Evolutionary conservation across 805 yeast species (phyloP).

Genomic region (Cyberlindnera lachancei): DNA sequence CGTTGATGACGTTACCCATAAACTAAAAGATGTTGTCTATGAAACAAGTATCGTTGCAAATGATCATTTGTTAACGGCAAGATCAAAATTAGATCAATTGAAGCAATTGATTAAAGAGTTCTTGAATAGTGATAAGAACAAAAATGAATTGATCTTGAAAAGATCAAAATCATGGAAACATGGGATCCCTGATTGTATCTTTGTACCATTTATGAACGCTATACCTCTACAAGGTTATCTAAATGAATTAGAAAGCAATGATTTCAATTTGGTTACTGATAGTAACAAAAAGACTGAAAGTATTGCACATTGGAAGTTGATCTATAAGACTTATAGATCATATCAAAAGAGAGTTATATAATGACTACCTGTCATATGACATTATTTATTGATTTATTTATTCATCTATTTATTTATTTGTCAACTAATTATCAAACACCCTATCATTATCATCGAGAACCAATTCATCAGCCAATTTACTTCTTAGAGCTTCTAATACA

Average conservation of each 20-base stretch:
- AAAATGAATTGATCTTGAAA: constrained; percentile 22
- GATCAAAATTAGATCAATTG: constrained; percentile 40
- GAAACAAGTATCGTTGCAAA: constrained; percentile 71
- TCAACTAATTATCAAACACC: background rate
- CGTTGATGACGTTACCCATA: constrained; percentile 24
- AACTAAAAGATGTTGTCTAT: constrained; percentile 51
- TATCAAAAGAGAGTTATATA: constrained; percentile 15
- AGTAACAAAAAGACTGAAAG: constrained; percentile 16
- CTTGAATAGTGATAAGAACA: constrained; percentile 13
- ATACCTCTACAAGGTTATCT: constrained; percentile 61
- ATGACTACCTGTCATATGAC: background rate
- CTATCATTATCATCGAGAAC: constrained; percentile 1
- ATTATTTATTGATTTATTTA: background rate
- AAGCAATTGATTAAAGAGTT: constrained; percentile 31
- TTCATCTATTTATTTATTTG: background rate
- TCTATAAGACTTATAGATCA: constrained; percentile 21
- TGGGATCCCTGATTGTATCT: constrained; percentile 54
- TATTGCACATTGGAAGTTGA: constrained; percentile 21
- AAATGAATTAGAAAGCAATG: constrained; percentile 48
- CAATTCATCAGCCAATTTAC: constrained; percentile 23
- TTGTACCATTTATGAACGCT: constrained; percentile 59
- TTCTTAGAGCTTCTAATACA: constrained; percentile 76
- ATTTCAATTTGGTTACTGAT: constrained; percentile 61
- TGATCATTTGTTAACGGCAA: constrained; percentile 69
- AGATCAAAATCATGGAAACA: constrained; percentile 32